A percentile compares a stretch with the other conserved stretches of the same genome.
Conservation (phyloP, 495 filamentous ascomycete species). For the Hypoxylon trugodes region DNA sequence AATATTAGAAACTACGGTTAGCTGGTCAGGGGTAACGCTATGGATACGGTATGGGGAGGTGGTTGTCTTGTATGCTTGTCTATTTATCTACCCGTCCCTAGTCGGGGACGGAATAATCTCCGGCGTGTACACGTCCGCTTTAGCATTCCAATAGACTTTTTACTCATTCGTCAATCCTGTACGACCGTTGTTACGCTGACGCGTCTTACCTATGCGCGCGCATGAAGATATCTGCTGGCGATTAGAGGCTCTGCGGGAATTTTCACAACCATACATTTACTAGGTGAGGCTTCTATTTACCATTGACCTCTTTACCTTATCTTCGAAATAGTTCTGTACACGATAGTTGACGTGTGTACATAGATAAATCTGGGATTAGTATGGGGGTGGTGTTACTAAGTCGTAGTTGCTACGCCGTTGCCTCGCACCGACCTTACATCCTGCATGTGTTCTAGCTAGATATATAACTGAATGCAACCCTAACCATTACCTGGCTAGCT, state of each 20-base stretch:
- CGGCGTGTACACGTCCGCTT: constrained; percentile 15
- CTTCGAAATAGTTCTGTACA: too few relatives aligned
- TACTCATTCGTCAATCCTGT: not conserved
- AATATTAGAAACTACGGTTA: constrained; percentile 15
- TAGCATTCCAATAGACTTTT: constrained; percentile 22
- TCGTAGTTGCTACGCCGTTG: too few relatives aligned
- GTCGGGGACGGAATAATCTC: constrained; percentile 10
- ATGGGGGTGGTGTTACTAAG: too few relatives aligned
- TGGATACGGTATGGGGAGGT: not conserved
- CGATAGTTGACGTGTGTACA: too few relatives aligned
- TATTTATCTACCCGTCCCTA: constrained; percentile 3
- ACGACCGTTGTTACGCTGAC: not conserved
- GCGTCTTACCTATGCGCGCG: not conserved
- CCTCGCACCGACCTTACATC: not conserved
- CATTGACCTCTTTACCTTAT: too few relatives aligned
- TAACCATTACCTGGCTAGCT: not conserved
- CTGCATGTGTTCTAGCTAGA: not conserved
- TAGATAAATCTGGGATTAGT: constrained; percentile 6
- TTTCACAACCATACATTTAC: not conserved
- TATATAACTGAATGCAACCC: not conserved
- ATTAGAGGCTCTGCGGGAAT: constrained; percentile 1
- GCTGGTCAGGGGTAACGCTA: constrained; percentile 3
- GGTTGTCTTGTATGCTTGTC: not conserved
- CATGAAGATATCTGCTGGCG: not conserved
- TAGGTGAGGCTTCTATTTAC: not conserved